Percentiles rank a stretch among this genome's conserved stretches.
phyloP scores from a whole-genome alignment of 2,329 filamentous ascomycete genomes.

The Purpureocillium lavendulum region DNA sequence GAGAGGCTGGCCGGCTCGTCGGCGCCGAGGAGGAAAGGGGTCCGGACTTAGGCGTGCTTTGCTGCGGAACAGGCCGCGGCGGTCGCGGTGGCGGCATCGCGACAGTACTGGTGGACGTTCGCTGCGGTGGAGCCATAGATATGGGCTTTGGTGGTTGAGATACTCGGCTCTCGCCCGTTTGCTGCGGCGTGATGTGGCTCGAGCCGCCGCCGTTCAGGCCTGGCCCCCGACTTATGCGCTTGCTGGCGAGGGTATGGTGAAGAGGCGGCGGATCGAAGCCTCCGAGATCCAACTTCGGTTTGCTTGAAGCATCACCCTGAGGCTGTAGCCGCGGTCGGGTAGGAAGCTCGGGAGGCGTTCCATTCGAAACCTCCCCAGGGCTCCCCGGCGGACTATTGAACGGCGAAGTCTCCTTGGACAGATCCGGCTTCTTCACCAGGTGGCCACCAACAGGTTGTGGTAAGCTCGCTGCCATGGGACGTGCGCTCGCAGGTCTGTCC shows the following conservation, averaged over 20 bases:
- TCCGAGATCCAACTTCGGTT: conserved; percentile 12
- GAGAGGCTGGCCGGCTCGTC: conserved; percentile 15
- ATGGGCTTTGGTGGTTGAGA: conserved; percentile 40
- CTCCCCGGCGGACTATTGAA: conserved; percentile 82
- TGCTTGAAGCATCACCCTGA: conserved; percentile 12
- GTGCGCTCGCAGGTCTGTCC: conserved; percentile 49
- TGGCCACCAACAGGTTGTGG: conserved; percentile 8
- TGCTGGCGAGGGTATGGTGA: conserved; percentile 38
- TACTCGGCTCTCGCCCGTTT: conserved; percentile 35
- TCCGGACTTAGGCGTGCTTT: conserved; percentile 11
- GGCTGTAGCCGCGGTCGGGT: conserved; percentile 39
- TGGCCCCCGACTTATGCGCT: conserved; percentile 34
- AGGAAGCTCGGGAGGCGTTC: conserved; percentile 40
- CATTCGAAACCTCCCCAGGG: conserved; percentile 40
- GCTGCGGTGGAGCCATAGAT: conserved; percentile 4
- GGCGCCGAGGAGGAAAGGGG: conserved; percentile 12
- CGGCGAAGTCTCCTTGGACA: conserved; percentile 53
- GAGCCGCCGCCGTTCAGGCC: conserved; percentile 31
- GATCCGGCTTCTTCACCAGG: conserved; percentile 8
- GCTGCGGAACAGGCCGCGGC: conserved; percentile 27
- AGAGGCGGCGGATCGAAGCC: conserved; percentile 44
- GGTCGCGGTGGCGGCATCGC: conserved; percentile 32
- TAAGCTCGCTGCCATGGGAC: conserved; percentile 9
- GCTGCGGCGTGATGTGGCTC: conserved; percentile 28
- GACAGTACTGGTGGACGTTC: conserved; percentile 7